Percentiles rank a stretch among this genome's conserved stretches.
phyloP scores from a whole-genome alignment of 331 rosid species.

The Rhamnella rubrinervis region DNA sequence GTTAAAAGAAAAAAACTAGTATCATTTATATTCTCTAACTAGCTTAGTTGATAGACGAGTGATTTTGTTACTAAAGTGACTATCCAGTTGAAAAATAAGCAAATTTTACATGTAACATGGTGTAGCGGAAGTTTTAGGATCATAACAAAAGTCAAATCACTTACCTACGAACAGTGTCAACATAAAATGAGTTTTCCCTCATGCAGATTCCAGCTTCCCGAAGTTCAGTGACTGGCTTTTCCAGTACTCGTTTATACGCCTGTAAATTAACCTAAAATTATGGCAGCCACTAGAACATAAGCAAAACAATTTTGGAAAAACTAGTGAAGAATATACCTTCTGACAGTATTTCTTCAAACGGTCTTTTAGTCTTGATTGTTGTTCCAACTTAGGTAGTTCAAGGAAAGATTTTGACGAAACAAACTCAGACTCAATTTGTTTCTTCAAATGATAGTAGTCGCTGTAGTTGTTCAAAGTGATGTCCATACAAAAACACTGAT shows the following conservation, averaged over 20 bases:
- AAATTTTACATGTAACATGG: too few species aligned
- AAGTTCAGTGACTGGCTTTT: constrained; percentile 85
- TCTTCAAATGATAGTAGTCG: constrained; percentile 89
- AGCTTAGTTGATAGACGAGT: neutral
- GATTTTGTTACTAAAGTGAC: too few species aligned
- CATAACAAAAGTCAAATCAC: constrained; percentile 29
- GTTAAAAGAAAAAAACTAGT: too few species aligned
- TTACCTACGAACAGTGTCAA: constrained; percentile 98
- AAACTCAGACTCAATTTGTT: constrained; percentile 91
- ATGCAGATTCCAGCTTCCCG: constrained; percentile 99
- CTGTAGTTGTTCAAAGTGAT: constrained; percentile 46
- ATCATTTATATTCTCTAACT: too few species aligned
- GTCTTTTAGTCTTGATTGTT: constrained; percentile 77
- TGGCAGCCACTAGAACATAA: constrained; percentile 23
- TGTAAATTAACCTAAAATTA: constrained; percentile 36
- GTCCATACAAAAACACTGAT: constrained; percentile 25
- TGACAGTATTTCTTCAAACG: constrained; percentile 96
- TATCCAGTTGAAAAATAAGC: neutral
- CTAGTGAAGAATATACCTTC: constrained; percentile 56
- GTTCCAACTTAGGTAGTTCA: constrained; percentile 89
- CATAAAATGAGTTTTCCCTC: constrained; percentile 98
- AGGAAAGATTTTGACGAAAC: constrained; percentile 75
- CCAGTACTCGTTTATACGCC: constrained; percentile 96
- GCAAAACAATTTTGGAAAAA: constrained; percentile 17
- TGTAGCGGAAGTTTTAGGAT: too few species aligned